Conservation (phyloP, 768 basidiomycete genomes). For the Lepiota venenata region DNA sequence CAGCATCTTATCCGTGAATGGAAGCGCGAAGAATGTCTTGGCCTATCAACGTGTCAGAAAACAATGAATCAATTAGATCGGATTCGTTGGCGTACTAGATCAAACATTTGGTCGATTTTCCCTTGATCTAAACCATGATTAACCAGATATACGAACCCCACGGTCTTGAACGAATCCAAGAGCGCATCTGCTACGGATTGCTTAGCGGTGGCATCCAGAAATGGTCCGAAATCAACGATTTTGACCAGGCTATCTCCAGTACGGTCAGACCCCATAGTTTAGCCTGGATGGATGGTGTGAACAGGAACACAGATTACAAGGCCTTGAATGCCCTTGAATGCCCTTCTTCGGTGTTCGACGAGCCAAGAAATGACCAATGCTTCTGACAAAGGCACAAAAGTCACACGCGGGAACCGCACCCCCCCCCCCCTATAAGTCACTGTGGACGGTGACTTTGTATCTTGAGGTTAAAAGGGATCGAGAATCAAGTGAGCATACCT, state of each 20-base stretch:
- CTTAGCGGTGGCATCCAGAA: conserved; percentile 36
- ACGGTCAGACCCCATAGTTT: no score
- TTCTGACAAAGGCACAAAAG: no score
- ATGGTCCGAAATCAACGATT: conserved; percentile 40
- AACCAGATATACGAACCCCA: conserved; percentile 46
- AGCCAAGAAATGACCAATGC: no score
- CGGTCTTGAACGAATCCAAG: conserved; percentile 39
- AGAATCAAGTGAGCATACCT: no score
- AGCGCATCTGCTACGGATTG: conserved; percentile 37
- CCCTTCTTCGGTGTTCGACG: no score
- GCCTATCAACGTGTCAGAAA: conserved; percentile 23
- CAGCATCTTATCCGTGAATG: conserved; percentile 34
- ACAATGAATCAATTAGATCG: background rate
- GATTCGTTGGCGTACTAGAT: conserved; percentile 27
- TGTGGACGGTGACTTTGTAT: no score
- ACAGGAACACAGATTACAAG: no score
- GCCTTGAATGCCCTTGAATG: no score
- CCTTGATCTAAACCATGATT: conserved; percentile 38
- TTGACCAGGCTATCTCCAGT: conserved; percentile 15
- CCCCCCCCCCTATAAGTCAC: no score
- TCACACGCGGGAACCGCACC: no score
- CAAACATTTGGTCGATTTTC: conserved; percentile 37
- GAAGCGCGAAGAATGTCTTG: conserved; percentile 33
- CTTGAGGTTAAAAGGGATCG: no score
- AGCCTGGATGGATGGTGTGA: no score